Base-by-base conservation (phyloP, 2,329 filamentous ascomycete species). In the Fusarium humuli region DNA sequence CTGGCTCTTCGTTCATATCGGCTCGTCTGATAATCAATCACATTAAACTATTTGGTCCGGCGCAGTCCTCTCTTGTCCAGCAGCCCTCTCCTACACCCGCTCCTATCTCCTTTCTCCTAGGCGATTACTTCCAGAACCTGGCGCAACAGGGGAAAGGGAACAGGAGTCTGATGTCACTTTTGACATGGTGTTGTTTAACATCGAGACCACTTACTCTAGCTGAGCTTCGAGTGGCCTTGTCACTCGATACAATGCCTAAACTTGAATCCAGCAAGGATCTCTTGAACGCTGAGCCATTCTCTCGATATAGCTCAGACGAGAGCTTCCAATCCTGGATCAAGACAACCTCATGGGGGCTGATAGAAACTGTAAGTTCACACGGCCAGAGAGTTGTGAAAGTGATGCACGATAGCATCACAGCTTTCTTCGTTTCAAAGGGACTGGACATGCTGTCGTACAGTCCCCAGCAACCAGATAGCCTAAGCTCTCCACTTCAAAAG, bases 321-420 rank as follows among this genome's bases (percentile, higher is more conserved):
- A 61, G n/a, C 7, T 49, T 61, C 14, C 54, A 49, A n/a, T 49
- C 42, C 4, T 61, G 54, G 58, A 59, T 61, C 5, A 49, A 61
- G 34, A 32, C 34, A 4, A 59, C 34, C 12, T 59, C 54, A 20
- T 42, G 58, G 58, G 58, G 58, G 2, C 27, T 61, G 11, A 12
- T 59, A 20, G 58, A 42, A 20, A 27, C n/a, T 12, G 42, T 59
- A 7, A 48, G 10, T 14, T 6, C 44, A 10, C 22, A 34, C 7
- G 34, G 22, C 7, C 44, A 44, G 16, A 61, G 32, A 13, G 22
- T 42, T 7, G 58, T 61, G n/a, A 49, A 14, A 10, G 22, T 20
- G 14, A 59, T 61, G 18, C 34, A 61, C 41, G 44, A 42, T 16
- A 59, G 42, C 8, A 25, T 61, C 8, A 10, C 54, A 2, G n/a